Conservation (phyloP, 345 rosid genomes). For the rapeseed (Brassica napus) region Da-Ae NC_063437.1:3614001-3614500, state of each 20-base stretch:
- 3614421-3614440: not conserved
- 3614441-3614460: not conserved
- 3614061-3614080: slow-evolving; percentile 32
- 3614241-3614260: slow-evolving; percentile 21
- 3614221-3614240: slow-evolving; percentile 22
- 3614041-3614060: not conserved
- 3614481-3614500: slow-evolving; percentile 80
- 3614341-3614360: slow-evolving; percentile 92
- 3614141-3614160: slow-evolving; percentile 32
- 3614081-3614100: slow-evolving; percentile 26
- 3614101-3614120: slow-evolving; percentile 32
- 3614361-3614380: slow-evolving; percentile 72
- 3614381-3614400: slow-evolving; percentile 1
- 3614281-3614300: slow-evolving; percentile 35
- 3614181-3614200: slow-evolving; percentile 28
- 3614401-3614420: not conserved
- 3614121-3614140: slow-evolving; percentile 41
- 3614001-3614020: not conserved
- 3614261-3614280: slow-evolving; percentile 34
- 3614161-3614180: slow-evolving; percentile 37
- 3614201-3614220: not conserved
- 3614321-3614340: slow-evolving; percentile 91
- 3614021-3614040: not conserved
- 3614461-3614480: slow-evolving; percentile 69
- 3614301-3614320: slow-evolving; percentile 66